Base-by-base conservation (phyloP, 2,329 filamentous ascomycete genomes). In the Acrocalymma vagum region DNA sequence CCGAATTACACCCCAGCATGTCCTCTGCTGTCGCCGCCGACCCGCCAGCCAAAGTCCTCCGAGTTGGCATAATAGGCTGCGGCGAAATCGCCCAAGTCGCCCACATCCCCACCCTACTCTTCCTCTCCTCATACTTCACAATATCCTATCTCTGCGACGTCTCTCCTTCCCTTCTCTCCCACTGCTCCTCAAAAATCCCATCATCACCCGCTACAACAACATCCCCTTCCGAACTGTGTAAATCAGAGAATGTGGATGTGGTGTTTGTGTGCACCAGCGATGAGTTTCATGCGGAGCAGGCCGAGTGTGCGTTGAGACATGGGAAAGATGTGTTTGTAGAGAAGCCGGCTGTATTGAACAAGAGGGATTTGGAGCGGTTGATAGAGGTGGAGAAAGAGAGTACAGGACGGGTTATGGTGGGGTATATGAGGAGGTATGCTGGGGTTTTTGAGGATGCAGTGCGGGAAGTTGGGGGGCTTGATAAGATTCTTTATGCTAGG, bases 371-470 rank as follows among this genome's bases (percentile, higher is more conserved):
- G 0, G 63, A 76, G 16, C 58, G 65, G 0, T 76, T 86, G 15
- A 64, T 78, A 20, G 74, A 68, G 0, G 81, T 81, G 0, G 78
- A 83, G 55, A 61, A 65, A 13, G 51, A 73, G 0, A 59, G 65
- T 2, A 53, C 60, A 9, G 72, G 72, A 69, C 66, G 4, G 20
- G 72, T 84, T 2, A 81, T 86, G 54, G 79, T 86, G 0, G 82
- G 81, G 2, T 83, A 80, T 39, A 83, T 83, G 73, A 71, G 83
- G 14, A 73, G 83, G n/a, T 84, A 84, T 53, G 82, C 83, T 0
- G 65, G 77, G 0, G 73, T 75, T 1, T 84, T 84, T 48, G 63
- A 72, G 0, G 72, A 79, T 16, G 75, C 79, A 0, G 73, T 85
- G 25, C 69, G 75, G 43, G 82, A 86, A 47, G 67, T 86, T 0